Base-by-base conservation (phyloP, 352 stramenopile genomes). In the Peronospora tabacina region DNA sequence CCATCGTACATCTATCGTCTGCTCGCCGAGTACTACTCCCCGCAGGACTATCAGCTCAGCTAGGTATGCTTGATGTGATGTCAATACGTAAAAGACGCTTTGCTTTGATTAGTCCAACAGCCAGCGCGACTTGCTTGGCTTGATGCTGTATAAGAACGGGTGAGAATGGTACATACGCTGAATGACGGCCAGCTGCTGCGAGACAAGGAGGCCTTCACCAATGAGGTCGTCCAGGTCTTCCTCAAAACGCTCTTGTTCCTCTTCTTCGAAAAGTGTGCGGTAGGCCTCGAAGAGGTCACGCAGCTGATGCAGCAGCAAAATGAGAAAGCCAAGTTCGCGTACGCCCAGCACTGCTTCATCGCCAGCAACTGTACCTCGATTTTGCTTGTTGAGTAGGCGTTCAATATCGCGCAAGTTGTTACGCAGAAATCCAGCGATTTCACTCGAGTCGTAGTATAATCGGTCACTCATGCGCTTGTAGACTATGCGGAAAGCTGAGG, bases 1-100 rank as follows among this genome's bases (percentile, higher is more conserved):
- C 95, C 96, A 17, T 98, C 90, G 36, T 99, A 98, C 68, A 97
- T 99, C 50, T 99, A 99, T 68, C 82, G 96, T 40, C 69, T 98
- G 53, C 73, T 99, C n/a, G 87, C 90, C 19, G 96, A 99, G 67
- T 98, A 98, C 61, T 99, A 98, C 74, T 96, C 97, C 58, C 90
- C 79, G 37, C 91, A 98, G 58, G 95, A 98, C 75, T 97, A 94
- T 58, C 78, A 90, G 59, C 68, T 94, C 13, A 75, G 63, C 45
- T 90, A 83, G 63, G 50, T 54, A 51, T 52, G 52, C 58, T 53
- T 49, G 28, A 40, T 49, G 28, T 32, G 26, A 54, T 49, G 37
- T 29, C 26, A 59, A 55, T 63, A 55, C 38, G 44, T 33, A 55
- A 32, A 42, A 55, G 41, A 20, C 19, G 28, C 26, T 50, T 55